Conservation (phyloP, 768 basidiomycete genomes). For the Hypholoma fasciculare region DNA sequence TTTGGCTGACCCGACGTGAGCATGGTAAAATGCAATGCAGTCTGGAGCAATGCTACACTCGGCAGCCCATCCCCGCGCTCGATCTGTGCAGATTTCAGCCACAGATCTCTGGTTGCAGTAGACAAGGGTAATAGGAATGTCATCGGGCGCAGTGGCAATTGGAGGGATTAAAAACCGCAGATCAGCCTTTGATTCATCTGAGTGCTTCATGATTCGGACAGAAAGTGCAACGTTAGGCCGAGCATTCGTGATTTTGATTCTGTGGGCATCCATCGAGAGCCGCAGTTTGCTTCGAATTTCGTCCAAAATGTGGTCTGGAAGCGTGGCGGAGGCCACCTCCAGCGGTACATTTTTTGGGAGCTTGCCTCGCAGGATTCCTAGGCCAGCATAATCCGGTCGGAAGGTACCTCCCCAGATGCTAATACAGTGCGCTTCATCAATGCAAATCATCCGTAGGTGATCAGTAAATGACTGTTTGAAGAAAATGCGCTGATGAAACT, state of each 20-base stretch:
- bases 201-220: conserved; percentile 15
- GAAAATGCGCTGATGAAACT: conserved; percentile 2
- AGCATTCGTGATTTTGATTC: conserved; percentile 16
- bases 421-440: conserved; percentile 26
- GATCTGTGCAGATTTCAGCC: conserved; percentile 15
- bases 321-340: neutral
- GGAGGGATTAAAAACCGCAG: conserved; percentile 22
- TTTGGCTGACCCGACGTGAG: conserved; percentile 15
- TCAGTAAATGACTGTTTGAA: conserved; percentile 9
- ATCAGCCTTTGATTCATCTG: conserved; percentile 20
- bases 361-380: conserved; percentile 20
- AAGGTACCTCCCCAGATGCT: conserved; percentile 24
- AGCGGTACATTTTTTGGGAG: neutral
- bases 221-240: conserved; percentile 28
- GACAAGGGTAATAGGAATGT: conserved; percentile 18
- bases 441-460: conserved; percentile 11
- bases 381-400: conserved; percentile 16
- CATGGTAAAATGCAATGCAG: conserved; percentile 23
- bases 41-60: conserved; percentile 12
- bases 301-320: conserved; percentile 19
- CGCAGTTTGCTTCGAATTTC: conserved; percentile 15
- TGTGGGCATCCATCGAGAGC: conserved; percentile 5
- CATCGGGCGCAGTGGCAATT: conserved; percentile 2
- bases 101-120: conserved; percentile 19
- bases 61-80: conserved; percentile 13